phyloP scores from a whole-genome alignment of 495 filamentous ascomycete species.

The Evernia prunastri region DNA sequence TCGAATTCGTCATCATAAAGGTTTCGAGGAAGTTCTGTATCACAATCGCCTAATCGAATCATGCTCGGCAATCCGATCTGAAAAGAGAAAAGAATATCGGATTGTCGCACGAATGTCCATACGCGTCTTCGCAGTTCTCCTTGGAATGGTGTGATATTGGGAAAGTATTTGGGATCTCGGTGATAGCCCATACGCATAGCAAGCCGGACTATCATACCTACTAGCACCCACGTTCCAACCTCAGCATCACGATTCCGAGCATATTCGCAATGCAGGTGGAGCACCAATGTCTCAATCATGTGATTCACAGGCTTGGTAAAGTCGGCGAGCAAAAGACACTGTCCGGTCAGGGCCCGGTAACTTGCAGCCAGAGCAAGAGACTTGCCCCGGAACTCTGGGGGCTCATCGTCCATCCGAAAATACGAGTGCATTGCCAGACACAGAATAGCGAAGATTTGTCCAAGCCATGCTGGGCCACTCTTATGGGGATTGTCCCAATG shows the following conservation, averaged over 20 bases:
- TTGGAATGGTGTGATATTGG: conserved; percentile 76
- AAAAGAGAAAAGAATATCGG: conserved; percentile 84
- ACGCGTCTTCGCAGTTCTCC: conserved; percentile 86
- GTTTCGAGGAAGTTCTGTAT: conserved; percentile 81
- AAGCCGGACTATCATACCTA: conserved; percentile 72
- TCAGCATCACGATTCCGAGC: conserved; percentile 74
- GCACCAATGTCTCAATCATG: conserved; percentile 82
- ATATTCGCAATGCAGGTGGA: conserved; percentile 79
- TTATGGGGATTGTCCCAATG: conserved; percentile 82
- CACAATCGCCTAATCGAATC: conserved; percentile 74
- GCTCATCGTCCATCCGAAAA: conserved; percentile 82
- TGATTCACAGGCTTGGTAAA: conserved; percentile 81
- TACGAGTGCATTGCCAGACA: conserved; percentile 89
- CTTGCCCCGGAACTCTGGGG: conserved; percentile 68
- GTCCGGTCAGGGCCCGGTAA: conserved; percentile 75
- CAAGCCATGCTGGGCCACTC: conserved; percentile 82
- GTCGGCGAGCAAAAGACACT: conserved; percentile 80
- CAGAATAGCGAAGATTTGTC: conserved; percentile 80
- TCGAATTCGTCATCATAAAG: conserved; percentile 91
- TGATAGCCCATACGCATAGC: conserved; percentile 96
- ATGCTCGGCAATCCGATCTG: conserved; percentile 87
- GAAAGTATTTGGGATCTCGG: conserved; percentile 78
- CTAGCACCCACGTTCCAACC: conserved; percentile 71
- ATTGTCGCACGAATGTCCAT: conserved; percentile 76
- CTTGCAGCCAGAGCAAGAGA: conserved; percentile 69